These are phyloP conservation scores for Dipodascus geniculatus DNA, from an alignment of 805 yeast species.

Conservation along the genomic window DNA sequence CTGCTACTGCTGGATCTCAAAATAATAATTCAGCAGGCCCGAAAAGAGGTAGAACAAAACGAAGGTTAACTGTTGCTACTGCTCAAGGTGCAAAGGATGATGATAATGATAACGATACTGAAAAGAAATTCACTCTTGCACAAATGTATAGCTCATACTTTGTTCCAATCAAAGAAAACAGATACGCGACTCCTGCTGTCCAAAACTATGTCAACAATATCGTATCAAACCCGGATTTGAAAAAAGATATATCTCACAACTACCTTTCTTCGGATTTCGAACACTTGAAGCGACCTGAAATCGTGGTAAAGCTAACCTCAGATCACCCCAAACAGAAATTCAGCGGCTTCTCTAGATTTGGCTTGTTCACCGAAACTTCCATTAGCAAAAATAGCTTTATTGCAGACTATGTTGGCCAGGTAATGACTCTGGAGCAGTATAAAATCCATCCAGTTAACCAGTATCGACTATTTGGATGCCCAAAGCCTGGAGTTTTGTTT, in stretches of 20 bases:
- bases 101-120: slow-evolving; percentile 8
- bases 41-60: background rate
- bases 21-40: background rate
- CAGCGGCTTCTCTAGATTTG: slow-evolving; percentile 58
- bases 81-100: slow-evolving; percentile 2
- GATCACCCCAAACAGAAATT: slow-evolving; percentile 45
- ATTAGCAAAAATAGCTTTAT: slow-evolving; percentile 40
- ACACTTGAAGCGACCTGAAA: slow-evolving; percentile 21
- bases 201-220: slow-evolving; percentile 3
- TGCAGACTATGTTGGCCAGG: slow-evolving; percentile 60
- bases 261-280: slow-evolving; percentile 14
- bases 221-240: slow-evolving; percentile 6
- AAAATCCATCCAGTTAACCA: slow-evolving; percentile 59
- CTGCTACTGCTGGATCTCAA: background rate
- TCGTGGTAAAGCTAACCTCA: slow-evolving; percentile 44
- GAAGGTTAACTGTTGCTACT: slow-evolving; percentile 6
- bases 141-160: slow-evolving; percentile 9
- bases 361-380: slow-evolving; percentile 36
- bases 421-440: slow-evolving; percentile 56
- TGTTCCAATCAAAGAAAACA: slow-evolving; percentile 5
- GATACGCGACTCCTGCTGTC: slow-evolving; percentile 2
- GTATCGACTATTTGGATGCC: slow-evolving; percentile 59
- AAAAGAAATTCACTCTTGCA: slow-evolving; percentile 5
- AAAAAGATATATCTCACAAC: background rate
- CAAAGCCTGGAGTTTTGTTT: slow-evolving; percentile 48